A percentile compares a stretch with the other conserved stretches of the same genome.
phyloP scores from a whole-genome alignment of 2,329 filamentous ascomycete species.

The Aureobasidium leucospermi region DNA sequence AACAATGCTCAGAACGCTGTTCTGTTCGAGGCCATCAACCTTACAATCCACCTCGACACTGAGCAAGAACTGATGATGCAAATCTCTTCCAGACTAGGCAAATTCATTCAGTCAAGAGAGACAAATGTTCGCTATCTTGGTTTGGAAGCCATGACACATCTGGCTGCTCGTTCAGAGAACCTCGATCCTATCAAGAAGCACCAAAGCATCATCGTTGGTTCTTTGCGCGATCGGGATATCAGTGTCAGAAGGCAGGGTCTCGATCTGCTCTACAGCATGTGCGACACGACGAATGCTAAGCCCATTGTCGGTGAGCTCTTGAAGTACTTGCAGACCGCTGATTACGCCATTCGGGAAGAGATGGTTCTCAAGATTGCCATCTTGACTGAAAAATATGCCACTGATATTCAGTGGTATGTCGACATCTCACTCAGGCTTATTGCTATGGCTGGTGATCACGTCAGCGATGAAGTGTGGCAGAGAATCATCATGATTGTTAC shows the following conservation, averaged over 20 bases:
- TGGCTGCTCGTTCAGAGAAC: conserved; percentile 87
- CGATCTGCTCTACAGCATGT: conserved; percentile 98
- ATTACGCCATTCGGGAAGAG: conserved; percentile 96
- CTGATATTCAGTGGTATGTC: conserved; percentile 98
- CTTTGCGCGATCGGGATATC: conserved; percentile 90
- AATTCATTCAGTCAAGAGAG: conserved; percentile 93
- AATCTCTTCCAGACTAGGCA: conserved; percentile 81
- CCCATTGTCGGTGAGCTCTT: conserved; percentile 89
- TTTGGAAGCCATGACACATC: conserved; percentile 94
- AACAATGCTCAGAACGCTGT: conserved; percentile 99
- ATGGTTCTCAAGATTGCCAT: conserved; percentile 99
- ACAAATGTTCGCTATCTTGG: conserved; percentile 96
- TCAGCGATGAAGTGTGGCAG: conserved; percentile 99
- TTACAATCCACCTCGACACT: conserved; percentile 95
- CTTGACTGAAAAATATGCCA: conserved; percentile 95
- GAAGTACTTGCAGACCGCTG: conserved; percentile 89
- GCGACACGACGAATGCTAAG: conserved; percentile 87
- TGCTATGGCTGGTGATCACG: conserved; percentile 94
- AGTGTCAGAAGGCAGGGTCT: conserved; percentile 93
- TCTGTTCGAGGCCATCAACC: conserved; percentile 95
- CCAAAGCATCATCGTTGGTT: conserved; percentile 90
- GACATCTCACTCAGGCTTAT: conserved; percentile 92
- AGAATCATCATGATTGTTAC: conserved; percentile 97
- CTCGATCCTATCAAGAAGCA: conserved; percentile 97
- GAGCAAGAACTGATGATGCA: conserved; percentile 94